phyloP scores from a whole-genome alignment of 2,329 filamentous ascomycete species.

The Fonsecaea pedrosoi region DNA sequence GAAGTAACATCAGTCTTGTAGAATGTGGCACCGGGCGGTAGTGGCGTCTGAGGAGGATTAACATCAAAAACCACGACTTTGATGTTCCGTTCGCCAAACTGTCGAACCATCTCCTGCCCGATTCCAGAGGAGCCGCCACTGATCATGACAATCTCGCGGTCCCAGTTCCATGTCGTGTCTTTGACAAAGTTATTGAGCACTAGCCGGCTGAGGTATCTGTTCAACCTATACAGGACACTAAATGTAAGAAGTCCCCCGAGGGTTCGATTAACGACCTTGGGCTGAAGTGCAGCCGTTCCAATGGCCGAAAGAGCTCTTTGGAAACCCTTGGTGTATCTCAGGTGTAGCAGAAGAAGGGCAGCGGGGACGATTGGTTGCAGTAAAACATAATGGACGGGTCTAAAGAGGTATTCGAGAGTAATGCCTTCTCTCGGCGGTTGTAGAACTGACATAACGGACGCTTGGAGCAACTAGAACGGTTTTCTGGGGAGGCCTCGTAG shows the following conservation, averaged over 20 bases:
- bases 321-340: not conserved
- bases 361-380: constrained; percentile 12
- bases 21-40: constrained; percentile 4
- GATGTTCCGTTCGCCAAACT: constrained; percentile 66
- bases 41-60: constrained; percentile 39
- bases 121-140: constrained; percentile 76
- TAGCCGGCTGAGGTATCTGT: constrained; percentile 6
- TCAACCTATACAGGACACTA: constrained; percentile 4
- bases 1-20: constrained; percentile 12
- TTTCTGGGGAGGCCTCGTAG: not conserved
- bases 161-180: constrained; percentile 40
- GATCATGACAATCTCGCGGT: constrained; percentile 45
- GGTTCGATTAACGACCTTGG: not conserved
- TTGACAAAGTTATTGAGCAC: constrained; percentile 17
- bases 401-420: constrained; percentile 12
- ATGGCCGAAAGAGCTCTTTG: not conserved
- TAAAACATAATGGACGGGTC: constrained; percentile 15
- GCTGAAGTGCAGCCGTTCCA: not conserved
- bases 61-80: constrained; percentile 76
- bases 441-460: not conserved
- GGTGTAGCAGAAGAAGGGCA: constrained; percentile 2
- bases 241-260: constrained; percentile 6
- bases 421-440: constrained; percentile 11
- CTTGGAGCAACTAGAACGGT: not conserved
- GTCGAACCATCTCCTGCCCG: constrained; percentile 67